Evolutionary conservation across 495 filamentous ascomycete genomes (phyloP), one percentile per base, ranked within the genome.

Genomic region (Margaritispora aquatica): DNA sequence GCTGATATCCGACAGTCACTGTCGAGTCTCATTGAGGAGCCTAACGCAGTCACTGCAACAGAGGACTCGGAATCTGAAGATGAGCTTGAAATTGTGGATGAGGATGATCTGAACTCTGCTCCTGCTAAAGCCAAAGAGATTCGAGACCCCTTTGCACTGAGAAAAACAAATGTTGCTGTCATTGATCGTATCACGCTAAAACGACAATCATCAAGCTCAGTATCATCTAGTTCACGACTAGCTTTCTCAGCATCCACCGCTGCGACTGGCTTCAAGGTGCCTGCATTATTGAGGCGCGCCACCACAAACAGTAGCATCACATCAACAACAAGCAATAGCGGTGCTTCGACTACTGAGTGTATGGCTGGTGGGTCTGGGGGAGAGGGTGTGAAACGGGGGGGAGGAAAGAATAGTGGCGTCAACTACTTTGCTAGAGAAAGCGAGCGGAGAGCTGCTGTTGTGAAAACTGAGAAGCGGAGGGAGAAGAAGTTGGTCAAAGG

Each of bases 161-260:
- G 80, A 46, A 80, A 83, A 48, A 82, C 78, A 1, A 70, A 73
- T 1, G 70, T 75, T 17, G 68, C 74, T 22, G 79, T 92, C 57
- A 83, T 97, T 54, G 90, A 97, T 73, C 90, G 93, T 58, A 84
- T 96, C 50, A 81, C 83, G 49, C 78, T 95, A 34, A 87, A 90
- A 63, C 87, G 89, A 51, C 77, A 79, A 63, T 74, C 78, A 29
- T 86, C 83, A 4, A 79, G 80, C 58, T 75, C 80, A 13, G 70
- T 79, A 41, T 72, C 75, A 1, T 70, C 71, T 4, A 78, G 78
- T 44, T 64, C 75, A 31, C 77, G 82, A 26, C 70, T 88, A 47
- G 88, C 89, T 3, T 93, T 93, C 74, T 67, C 75, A 27, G 63
- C 76, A 13, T 68, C 74, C 7, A 73, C 75, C 1, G 69, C 73